Evolutionary conservation across 1,139 yeast genomes (phyloP).

Genomic region (Suhomyces terraborum): DNA sequence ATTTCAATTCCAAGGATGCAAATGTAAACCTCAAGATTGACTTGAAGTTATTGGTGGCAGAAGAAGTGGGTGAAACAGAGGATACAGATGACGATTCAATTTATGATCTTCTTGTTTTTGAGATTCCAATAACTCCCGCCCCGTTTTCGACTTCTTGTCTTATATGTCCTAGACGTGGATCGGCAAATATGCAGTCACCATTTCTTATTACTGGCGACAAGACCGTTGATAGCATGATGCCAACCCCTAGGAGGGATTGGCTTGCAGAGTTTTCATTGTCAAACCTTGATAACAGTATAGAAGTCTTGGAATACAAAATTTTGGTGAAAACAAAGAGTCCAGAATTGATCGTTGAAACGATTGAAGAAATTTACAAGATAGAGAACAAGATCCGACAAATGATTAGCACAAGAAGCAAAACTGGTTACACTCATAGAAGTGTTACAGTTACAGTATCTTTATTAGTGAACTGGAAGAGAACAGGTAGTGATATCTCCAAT

Average conservation of each 20-base stretch:
- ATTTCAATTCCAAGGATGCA: slow-evolving; percentile 14
- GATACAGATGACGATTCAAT: slow-evolving; percentile 14
- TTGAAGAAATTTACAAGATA: slow-evolving; percentile 9
- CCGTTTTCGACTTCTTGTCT: slow-evolving; percentile 33
- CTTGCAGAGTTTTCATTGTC: slow-evolving; percentile 29
- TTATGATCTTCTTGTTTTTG: slow-evolving; percentile 31
- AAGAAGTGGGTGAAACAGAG: slow-evolving; percentile 20
- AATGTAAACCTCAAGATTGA: slow-evolving; percentile 24
- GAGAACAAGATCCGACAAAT: slow-evolving; percentile 18
- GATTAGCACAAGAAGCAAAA: slow-evolving; percentile 42
- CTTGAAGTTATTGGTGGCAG: slow-evolving; percentile 28
- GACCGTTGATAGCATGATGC: slow-evolving; percentile 31
- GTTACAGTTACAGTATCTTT: slow-evolving; percentile 33
- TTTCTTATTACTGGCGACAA: slow-evolving; percentile 29
- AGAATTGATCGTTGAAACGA: slow-evolving; percentile 31
- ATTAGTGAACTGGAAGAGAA: slow-evolving; percentile 39
- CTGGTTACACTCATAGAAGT: slow-evolving; percentile 44
- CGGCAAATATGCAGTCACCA: slow-evolving; percentile 44
- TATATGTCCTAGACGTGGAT: slow-evolving; percentile 21
- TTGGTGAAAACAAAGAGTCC: slow-evolving; percentile 32
- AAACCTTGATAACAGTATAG: slow-evolving; percentile 17
- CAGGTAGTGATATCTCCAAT: slow-evolving; percentile 22
- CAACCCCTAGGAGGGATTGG: slow-evolving; percentile 54
- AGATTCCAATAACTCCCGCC: slow-evolving; percentile 33
- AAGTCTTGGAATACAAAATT: slow-evolving; percentile 26